A percentile compares a stretch with the other conserved stretches of the same genome.
phyloP scores from a whole-genome alignment of 768 basidiomycete genomes.

The Trametes elegans region DNA sequence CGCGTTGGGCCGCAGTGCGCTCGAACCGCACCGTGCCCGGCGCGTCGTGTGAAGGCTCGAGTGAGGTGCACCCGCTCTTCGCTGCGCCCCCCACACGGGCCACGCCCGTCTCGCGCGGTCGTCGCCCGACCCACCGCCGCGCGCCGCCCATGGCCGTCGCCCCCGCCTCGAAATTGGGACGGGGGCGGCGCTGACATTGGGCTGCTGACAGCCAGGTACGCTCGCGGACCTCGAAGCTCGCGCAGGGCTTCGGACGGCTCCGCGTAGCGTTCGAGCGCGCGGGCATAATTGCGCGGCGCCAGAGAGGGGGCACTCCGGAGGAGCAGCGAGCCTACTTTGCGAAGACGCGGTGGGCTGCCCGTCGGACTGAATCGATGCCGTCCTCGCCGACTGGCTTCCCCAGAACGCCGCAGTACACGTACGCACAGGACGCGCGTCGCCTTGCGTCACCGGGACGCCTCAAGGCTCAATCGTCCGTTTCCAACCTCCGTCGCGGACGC shows the following conservation, averaged over 20 bases:
- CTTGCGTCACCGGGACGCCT: background rate
- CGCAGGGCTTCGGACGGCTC: background rate
- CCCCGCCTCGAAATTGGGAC: too few species aligned
- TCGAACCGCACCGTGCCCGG: background rate
- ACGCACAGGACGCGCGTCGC: background rate
- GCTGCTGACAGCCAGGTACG: background rate
- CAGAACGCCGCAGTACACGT: background rate
- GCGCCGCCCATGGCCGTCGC: background rate
- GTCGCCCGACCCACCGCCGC: background rate
- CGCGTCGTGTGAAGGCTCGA: slow-evolving; percentile 11
- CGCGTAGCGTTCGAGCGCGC: background rate
- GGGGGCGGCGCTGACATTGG: background rate
- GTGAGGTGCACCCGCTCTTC: slow-evolving; percentile 10
- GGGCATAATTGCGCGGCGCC: too few species aligned
- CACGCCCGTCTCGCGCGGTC: background rate
- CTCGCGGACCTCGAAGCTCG: slow-evolving; percentile 5
- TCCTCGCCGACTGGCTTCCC: background rate
- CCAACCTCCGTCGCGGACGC: too few species aligned
- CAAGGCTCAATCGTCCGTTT: background rate
- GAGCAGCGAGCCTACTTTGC: too few species aligned
- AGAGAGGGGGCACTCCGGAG: too few species aligned
- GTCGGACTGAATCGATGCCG: background rate
- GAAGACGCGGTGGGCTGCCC: background rate
- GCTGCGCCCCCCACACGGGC: background rate
- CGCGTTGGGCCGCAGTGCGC: background rate